Evolutionary conservation across 1,284 basidiomycete species (phyloP), one percentile per base, ranked within the genome.

Genomic region (Wolfiporia cocos): DNA sequence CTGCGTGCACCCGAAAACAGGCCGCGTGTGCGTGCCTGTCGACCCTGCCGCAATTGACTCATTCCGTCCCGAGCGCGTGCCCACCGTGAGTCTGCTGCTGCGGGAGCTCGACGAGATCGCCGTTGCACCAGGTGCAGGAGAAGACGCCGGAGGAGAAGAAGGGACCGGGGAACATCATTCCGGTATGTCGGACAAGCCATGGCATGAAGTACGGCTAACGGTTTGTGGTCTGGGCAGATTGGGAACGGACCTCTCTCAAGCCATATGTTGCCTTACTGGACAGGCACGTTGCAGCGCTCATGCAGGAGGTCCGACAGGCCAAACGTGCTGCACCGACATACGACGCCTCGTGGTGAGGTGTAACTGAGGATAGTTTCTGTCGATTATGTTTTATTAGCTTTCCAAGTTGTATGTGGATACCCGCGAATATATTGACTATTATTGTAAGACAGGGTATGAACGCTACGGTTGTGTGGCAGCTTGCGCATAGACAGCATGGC

Each of bases 1-100:
- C 65, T 96, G 93, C 59, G 73, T 99, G 0, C 95, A 99, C 64
- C 95, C 96, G 0, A 92, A 92, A 48, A 99, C 96, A 1, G 94
- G 94, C 1, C 80, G 93, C 31, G 81, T 99, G 9, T 99, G 95
- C 63, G 91, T 99, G 0, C 96, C 96, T 1, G 71, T 99, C 22
- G 86, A 96, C 55, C 86, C 92, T 2, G 67, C 66, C 24, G 63
- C 67, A 24, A 79, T 95, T n/a, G 81, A 91, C 42, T 68, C 76
- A 0, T 99, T 99, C 58, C 82, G 96, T 57, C 96, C 95, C 0
- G 79, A 78, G 43, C 59, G 57, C 0, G 92, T 96, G 7, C 96
- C 95, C 1, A 96, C 91, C 0, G 87, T 95, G 3, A 75, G 76
- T 9, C 82, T 91, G 60, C 72, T 98, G 19, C 65, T 99, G 17